Evolutionary conservation across 306 rosid genomes (phyloP).

Genomic region (Sesbania bispinosa): DNA sequence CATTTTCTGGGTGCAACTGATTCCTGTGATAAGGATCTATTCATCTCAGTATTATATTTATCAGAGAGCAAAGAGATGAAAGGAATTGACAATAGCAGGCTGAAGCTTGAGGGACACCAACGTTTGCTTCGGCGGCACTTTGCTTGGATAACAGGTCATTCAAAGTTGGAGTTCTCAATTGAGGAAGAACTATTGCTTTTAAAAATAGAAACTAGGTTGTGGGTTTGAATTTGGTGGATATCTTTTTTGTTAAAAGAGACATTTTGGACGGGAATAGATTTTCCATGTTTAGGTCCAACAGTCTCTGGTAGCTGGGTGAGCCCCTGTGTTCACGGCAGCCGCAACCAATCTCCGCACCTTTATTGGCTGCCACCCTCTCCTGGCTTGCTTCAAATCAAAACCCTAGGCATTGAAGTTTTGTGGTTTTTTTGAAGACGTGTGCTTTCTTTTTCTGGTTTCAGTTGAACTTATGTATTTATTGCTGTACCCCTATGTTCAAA

Average conservation of each 20-base stretch:
- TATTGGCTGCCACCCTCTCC: too few relatives aligned
- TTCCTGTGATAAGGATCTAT: conserved; percentile 24
- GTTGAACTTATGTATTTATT: too few relatives aligned
- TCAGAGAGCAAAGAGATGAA: conserved; percentile 34
- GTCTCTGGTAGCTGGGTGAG: conserved; percentile 12
- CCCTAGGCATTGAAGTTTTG: too few relatives aligned
- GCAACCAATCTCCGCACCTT: too few relatives aligned
- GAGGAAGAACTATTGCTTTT: conserved; percentile 66
- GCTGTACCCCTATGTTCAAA: too few relatives aligned
- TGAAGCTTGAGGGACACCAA: conserved; percentile 38
- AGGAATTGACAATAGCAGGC: conserved; percentile 22
- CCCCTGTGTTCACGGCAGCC: too few relatives aligned
- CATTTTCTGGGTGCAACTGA: conserved; percentile 42
- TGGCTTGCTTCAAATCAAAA: too few relatives aligned
- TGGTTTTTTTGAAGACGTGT: too few relatives aligned
- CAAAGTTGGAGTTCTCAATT: conserved; percentile 42
- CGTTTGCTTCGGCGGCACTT: conserved; percentile 72
- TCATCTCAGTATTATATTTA: conserved; percentile 28
- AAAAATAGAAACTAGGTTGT: conserved; percentile 69
- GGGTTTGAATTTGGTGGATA: conserved; percentile 44
- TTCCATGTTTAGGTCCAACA: conserved; percentile 30
- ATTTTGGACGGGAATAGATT: conserved; percentile 22
- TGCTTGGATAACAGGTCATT: conserved; percentile 28
- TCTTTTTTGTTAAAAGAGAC: conserved; percentile 35
- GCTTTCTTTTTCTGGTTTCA: too few relatives aligned